These are phyloP conservation scores for Hypoxylon sp. DNA, from an alignment of 2,329 filamentous ascomycete species.

Conservation along the genomic window DNA sequence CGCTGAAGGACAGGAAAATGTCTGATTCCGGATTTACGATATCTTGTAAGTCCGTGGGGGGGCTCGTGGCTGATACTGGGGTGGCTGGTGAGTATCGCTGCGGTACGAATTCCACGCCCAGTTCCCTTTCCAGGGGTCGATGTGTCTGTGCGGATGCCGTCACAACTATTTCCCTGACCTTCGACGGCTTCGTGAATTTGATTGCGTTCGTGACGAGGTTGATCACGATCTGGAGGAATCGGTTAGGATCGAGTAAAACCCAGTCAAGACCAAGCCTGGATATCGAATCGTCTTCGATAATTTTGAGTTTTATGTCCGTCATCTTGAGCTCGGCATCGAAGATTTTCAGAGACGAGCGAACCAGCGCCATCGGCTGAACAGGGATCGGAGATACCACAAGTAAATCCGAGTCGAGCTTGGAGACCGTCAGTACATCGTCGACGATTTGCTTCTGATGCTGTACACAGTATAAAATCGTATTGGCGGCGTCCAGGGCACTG, in stretches of 20 bases:
- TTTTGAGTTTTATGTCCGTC: slow-evolving; percentile 76
- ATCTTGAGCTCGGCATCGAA: slow-evolving; percentile 82
- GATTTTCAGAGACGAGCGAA: slow-evolving; percentile 80
- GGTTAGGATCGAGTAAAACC: slow-evolving; percentile 78
- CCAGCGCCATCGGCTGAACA: slow-evolving; percentile 75
- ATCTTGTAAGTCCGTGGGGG: slow-evolving; percentile 7
- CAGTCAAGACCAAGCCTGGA: slow-evolving; percentile 71
- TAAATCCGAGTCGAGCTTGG: slow-evolving; percentile 82
- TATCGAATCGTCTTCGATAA: slow-evolving; percentile 75
- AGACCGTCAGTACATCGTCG: slow-evolving; percentile 81
- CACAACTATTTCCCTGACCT: slow-evolving; percentile 68
- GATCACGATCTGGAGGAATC: slow-evolving; percentile 83
- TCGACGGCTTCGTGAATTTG: slow-evolving; percentile 80
- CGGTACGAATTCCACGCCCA: slow-evolving; percentile 73
- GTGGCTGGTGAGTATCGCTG: slow-evolving; percentile 59
- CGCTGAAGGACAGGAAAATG: slow-evolving; percentile 78
- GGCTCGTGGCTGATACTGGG: slow-evolving; percentile 14
- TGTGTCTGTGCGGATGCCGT: slow-evolving; percentile 61
- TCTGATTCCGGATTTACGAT: slow-evolving; percentile 16
- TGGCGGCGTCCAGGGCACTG: slow-evolving; percentile 78
- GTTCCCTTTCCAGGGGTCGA: slow-evolving; percentile 58
- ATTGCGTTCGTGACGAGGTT: slow-evolving; percentile 86
- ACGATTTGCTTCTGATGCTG: slow-evolving; percentile 85
- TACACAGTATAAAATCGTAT: slow-evolving; percentile 83
- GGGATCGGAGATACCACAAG: slow-evolving; percentile 79